These are phyloP conservation scores for Dovyalis caffra DNA, from an alignment of 345 rosid species.

Conservation along the genomic window DNA sequence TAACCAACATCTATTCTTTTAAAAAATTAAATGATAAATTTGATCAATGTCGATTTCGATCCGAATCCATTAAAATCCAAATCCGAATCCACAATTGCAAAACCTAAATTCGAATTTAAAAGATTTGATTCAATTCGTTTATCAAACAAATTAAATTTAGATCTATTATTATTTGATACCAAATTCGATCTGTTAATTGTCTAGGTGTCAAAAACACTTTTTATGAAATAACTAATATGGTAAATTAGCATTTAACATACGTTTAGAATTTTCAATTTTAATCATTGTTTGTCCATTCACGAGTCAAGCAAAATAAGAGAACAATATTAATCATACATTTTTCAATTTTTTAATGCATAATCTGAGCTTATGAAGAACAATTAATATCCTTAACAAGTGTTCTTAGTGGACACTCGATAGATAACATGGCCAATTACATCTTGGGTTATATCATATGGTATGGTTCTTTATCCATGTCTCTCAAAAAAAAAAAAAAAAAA, in stretches of 20 bases:
- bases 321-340: neutral
- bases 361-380: neutral
- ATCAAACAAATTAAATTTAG: too few species aligned
- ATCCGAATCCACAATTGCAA: too few species aligned
- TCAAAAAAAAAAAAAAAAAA: too few species aligned
- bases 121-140: too few species aligned
- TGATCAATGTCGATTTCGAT: too few species aligned
- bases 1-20: too few species aligned
- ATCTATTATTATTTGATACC: too few species aligned
- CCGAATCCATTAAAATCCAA: too few species aligned
- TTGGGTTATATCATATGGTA: neutral
- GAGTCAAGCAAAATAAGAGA: neutral
- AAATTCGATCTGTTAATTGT: too few species aligned
- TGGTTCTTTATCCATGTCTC: neutral
- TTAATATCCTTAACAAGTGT: neutral
- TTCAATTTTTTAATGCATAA: neutral
- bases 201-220: neutral
- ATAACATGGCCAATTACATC: neutral
- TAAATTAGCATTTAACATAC: neutral
- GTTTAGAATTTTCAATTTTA: neutral
- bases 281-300: neutral
- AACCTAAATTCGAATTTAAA: too few species aligned
- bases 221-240: neutral
- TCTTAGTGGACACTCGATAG: neutral
- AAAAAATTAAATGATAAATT: too few species aligned